These are phyloP conservation scores for Leucocoprinus birnbaumii DNA, from an alignment of 768 basidiomycete genomes.

Conservation along the genomic window DNA sequence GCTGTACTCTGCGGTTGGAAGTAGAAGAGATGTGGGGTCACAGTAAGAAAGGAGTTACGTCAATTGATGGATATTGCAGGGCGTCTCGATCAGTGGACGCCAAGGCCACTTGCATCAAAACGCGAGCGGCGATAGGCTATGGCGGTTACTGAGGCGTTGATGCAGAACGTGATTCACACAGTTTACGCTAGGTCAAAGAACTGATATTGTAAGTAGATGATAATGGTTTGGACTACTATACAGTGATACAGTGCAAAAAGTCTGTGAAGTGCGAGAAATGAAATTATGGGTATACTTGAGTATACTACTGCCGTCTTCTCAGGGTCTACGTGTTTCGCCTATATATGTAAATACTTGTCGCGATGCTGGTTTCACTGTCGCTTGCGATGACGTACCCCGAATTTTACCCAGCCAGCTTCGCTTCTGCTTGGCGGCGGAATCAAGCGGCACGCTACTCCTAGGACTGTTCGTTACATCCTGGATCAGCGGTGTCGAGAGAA, in stretches of 20 bases:
- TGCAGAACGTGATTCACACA: not conserved
- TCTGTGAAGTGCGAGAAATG: not conserved
- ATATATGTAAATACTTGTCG: conserved; percentile 8
- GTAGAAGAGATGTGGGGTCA: not conserved
- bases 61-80: too few relatives aligned
- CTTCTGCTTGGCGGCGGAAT: conserved; percentile 45
- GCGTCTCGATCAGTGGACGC: too few relatives aligned
- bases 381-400: conserved; percentile 40
- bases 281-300: not conserved
- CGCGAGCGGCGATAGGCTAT: too few relatives aligned
- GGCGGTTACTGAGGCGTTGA: not conserved
- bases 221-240: not conserved
- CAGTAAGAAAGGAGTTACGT: not conserved
- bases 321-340: not conserved
- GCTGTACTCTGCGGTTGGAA: not conserved
- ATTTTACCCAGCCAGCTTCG: conserved; percentile 75
- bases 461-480: conserved; percentile 72
- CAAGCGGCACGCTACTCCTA: conserved; percentile 23
- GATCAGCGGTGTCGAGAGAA: conserved; percentile 36
- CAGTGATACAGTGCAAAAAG: not conserved
- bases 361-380: conserved; percentile 17
- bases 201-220: not conserved
- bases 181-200: not conserved
- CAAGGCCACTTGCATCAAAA: too few relatives aligned
- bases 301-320: not conserved